Conservation (phyloP, 371 early-diverging fungal species). For the Mortierella sp. region DNA sequence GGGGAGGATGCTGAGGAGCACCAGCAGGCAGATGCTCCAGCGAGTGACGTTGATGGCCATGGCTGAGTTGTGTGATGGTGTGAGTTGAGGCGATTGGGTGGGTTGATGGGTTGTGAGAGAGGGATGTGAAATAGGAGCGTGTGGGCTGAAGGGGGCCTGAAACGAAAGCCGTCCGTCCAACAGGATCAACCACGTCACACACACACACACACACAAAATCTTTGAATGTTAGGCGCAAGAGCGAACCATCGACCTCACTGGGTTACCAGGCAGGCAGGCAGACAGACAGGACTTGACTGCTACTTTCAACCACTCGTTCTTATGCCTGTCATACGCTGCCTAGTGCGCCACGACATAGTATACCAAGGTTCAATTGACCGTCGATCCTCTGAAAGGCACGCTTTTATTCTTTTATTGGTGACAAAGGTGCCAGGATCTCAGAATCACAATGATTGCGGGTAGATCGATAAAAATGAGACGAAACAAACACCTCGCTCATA, state of each 20-base stretch:
- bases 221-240: no score
- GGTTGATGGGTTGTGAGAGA: slow-evolving; percentile 7
- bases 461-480: not conserved
- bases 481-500: not conserved
- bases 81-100: no score
- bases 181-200: slow-evolving; percentile 11
- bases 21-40: slow-evolving; percentile 48
- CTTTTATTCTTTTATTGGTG: not conserved
- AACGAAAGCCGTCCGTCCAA: not conserved
- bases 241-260: not conserved
- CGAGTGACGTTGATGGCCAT: slow-evolving; percentile 53
- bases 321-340: not conserved
- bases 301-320: not conserved
- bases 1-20: slow-evolving; percentile 55
- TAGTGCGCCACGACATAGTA: not conserved
- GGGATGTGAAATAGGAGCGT: not conserved
- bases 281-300: not conserved
- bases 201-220: not conserved
- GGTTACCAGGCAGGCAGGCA: not conserved
- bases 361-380: not conserved
- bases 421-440: not conserved
- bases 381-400: not conserved
- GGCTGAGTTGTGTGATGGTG: slow-evolving; percentile 5
- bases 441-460: not conserved
- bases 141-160: slow-evolving; percentile 8